Base-by-base conservation (phyloP, 345 rosid genomes). In the Pugionium cornutum region DNA sequence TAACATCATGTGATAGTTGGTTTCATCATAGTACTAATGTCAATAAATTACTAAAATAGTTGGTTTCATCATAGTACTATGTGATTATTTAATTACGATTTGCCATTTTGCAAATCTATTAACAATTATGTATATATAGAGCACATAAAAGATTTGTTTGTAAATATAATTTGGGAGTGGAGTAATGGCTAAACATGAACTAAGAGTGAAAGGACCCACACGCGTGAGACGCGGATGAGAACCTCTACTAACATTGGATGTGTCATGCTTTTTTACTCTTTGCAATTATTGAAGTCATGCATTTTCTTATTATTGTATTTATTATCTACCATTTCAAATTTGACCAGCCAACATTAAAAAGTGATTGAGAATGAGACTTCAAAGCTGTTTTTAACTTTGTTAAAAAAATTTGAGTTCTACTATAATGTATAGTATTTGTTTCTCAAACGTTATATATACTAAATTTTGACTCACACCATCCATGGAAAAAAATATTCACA, bases 261-360 rank as follows among this genome's bases (percentile, higher is more conserved):
- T 88, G 97, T 82, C 96, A 91, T 85, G 97, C 97, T 85, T 87
- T 89, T 79, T 85, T 92, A 91, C 86, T 84, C 84, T 65, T 87
- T 85, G 95, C 96, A 89, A 91, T 91, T 49, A 91, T 91, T 91
- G 98, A 84, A 86, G 64, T 82, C 91, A 84, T 82, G 94, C 96
- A 83, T 63, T 31, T 68, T 53, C 62, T 36, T 63, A 62, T 62
- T 33, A 63, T 63, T 70, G 8, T 10, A 6, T 5, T 42, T 48
- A 49, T 57, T 53, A 42, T 70, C 18, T 62, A 63, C 62, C 10
- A 53, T 70, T 1, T 61, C 59, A 45, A 8, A 39, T 18, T 18
- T 18, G 18, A 18, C 18, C 18, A 18, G 18, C 18, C 18, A 18
- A 18, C 0, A 18, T 18, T 18, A 18, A 18, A 18, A 18, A 0